phyloP scores from a whole-genome alignment of 495 filamentous ascomycete species.

The Daldinia loculata region DNA sequence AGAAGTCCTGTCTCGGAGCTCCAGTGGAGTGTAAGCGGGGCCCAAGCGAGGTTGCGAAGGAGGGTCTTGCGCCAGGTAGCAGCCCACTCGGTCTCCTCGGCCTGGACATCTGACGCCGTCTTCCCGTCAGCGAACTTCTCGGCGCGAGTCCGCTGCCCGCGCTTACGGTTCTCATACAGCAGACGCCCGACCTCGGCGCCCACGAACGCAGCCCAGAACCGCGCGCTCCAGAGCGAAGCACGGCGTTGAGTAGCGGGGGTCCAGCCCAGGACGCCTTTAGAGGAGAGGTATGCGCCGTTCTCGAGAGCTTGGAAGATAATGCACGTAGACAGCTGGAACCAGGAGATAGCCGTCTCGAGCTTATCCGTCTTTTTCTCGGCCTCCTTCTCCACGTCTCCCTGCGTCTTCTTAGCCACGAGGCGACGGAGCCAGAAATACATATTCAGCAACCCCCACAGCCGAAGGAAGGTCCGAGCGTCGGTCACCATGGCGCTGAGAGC shows the following conservation, averaged over 20 bases:
- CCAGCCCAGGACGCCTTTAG: slow-evolving; percentile 71
- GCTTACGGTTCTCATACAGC: slow-evolving; percentile 52
- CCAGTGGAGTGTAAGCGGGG: slow-evolving; percentile 79
- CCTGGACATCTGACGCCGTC: slow-evolving; percentile 47
- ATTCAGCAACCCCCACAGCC: slow-evolving; percentile 79
- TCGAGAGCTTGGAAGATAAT: slow-evolving; percentile 80
- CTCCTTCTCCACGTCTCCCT: slow-evolving; percentile 1
- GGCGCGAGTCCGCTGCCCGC: slow-evolving; percentile 35
- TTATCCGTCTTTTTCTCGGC: slow-evolving; percentile 43
- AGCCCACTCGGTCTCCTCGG: slow-evolving; percentile 55
- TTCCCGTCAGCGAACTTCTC: slow-evolving; percentile 50
- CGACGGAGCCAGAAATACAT: slow-evolving; percentile 77
- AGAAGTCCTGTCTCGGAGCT: slow-evolving; percentile 74
- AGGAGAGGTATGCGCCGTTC: slow-evolving; percentile 80
- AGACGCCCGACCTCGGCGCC: slow-evolving; percentile 77
- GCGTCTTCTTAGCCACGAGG: slow-evolving; percentile 49
- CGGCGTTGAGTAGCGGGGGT: slow-evolving; percentile 60
- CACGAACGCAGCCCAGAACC: slow-evolving; percentile 83
- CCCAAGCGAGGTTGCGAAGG: slow-evolving; percentile 62
- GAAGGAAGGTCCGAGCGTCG: slow-evolving; percentile 75
- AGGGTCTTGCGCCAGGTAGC: slow-evolving; percentile 57
- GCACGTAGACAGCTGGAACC: slow-evolving; percentile 72
- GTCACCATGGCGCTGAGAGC: slow-evolving; percentile 62
- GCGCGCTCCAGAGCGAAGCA: slow-evolving; percentile 76
- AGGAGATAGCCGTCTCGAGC: slow-evolving; percentile 61